Evolutionary conservation across 2,329 filamentous ascomycete species (phyloP), one percentile per base, ranked within the genome.

Genomic region (Colletotrichum costaricense): DNA sequence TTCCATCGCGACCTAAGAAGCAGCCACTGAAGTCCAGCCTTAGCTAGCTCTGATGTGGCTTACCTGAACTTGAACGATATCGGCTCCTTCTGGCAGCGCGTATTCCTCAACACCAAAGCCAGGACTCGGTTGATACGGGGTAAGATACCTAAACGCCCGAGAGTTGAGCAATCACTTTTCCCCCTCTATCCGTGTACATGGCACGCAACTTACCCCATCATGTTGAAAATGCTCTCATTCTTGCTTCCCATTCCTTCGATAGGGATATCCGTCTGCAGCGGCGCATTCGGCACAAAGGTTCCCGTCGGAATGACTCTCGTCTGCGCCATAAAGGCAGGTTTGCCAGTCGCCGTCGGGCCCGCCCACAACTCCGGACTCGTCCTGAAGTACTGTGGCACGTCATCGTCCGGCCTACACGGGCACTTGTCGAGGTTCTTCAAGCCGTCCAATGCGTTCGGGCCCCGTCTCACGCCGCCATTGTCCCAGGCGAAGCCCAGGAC

Each of bases 41-140:
- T 11, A n/a, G 42, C 42, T 49, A 19, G 42, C 19, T 49, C 42
- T n/a, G 42, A 49, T n/a, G 42, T 19, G 19, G 69, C 80, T 60
- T 66, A 84, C 82, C 74, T 89, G 88, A 24, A 95, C 84, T 83
- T 94, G 92, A 33, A 91, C 85, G 63, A 95, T 93, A 71, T 92
- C 90, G 0, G 93, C 89, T 14, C 90, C 92, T 7, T 85, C 80
- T 1, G 93, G 93, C 19, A 94, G 80, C 3, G 92, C 86, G 77
- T 92, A 93, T 81, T 95, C 93, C 19, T 92, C 85, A 0, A 94
- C 92, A 3, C 93, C 93, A 75, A 95, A 95, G 1, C 93, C 93
- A 0, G 92, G 89, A 68, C 92, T 91, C 0, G 93, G 91, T 74
- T 89, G 89, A 80, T 95, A 95, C 4, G 93, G 92, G 52, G 90